Conservation (phyloP, 495 filamentous ascomycete genomes). For the Acidiella bohemica region DNA sequence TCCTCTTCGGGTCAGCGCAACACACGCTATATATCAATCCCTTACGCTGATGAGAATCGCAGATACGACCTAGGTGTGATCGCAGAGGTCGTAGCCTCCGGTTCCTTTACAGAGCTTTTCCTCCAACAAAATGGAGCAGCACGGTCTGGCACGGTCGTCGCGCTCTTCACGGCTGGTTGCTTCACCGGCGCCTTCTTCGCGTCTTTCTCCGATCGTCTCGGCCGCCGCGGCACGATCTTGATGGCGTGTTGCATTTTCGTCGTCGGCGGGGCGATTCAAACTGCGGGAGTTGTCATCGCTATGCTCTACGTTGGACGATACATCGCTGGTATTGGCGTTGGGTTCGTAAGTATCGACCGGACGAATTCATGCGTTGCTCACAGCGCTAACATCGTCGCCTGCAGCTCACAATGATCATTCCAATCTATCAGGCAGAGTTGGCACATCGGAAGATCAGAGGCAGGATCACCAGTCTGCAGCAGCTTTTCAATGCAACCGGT, state of each 20-base stretch:
- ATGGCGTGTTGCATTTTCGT: conserved; percentile 31
- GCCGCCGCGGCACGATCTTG: conserved; percentile 29
- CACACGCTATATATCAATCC: neutral
- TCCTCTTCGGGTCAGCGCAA: conserved; percentile 16
- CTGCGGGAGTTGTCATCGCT: conserved; percentile 25
- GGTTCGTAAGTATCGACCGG: conserved; percentile 5
- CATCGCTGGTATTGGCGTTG: conserved; percentile 28
- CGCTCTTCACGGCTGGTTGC: conserved; percentile 31
- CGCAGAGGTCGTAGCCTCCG: conserved; percentile 29
- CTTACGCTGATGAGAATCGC: no score
- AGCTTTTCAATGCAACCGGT: conserved; percentile 19
- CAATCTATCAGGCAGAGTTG: conserved; percentile 23
- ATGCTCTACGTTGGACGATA: conserved; percentile 31
- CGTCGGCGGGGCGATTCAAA: conserved; percentile 32
- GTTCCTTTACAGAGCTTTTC: conserved; percentile 22
- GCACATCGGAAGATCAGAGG: conserved; percentile 22
- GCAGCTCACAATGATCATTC: conserved; percentile 22
- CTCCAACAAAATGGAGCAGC: conserved; percentile 16
- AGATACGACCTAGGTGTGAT: conserved; percentile 27
- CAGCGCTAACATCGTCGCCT: neutral
- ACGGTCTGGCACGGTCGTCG: conserved; percentile 28
- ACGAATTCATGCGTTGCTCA: no score
- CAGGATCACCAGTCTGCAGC: conserved; percentile 21
- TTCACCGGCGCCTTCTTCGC: conserved; percentile 21
- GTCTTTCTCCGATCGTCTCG: conserved; percentile 16